Percentiles rank a stretch among this genome's conserved stretches.
Evolutionary conservation across 495 filamentous ascomycete genomes (phyloP).

Genomic region (Penicillium roqueforti): DNA sequence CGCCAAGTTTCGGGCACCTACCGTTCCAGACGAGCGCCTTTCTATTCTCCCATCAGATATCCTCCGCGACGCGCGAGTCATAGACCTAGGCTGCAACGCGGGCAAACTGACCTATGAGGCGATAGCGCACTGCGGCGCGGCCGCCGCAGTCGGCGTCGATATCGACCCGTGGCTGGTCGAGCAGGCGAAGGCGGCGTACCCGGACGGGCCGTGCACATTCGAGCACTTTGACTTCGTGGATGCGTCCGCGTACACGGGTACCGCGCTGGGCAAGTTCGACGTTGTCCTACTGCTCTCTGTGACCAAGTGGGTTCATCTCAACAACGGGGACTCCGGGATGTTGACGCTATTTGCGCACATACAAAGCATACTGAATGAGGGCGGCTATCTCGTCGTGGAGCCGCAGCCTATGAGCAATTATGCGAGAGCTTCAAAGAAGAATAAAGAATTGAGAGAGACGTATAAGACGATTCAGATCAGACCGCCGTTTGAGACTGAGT

Average conservation of each 20-base stretch:
- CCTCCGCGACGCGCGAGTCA: conserved; percentile 26
- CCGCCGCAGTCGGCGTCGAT: conserved; percentile 28
- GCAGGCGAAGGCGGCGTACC: conserved; percentile 27
- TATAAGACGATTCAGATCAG: conserved; percentile 27
- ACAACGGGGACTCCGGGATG: conserved; percentile 28
- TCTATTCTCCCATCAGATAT: conserved; percentile 28
- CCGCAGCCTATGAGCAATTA: conserved; percentile 33
- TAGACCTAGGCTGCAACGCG: conserved; percentile 30
- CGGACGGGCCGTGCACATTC: conserved; percentile 27
- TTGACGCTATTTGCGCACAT: conserved; percentile 26
- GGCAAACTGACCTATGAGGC: conserved; percentile 28
- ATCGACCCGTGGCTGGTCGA: conserved; percentile 30
- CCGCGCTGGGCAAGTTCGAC: conserved; percentile 29
- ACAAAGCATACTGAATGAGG: conserved; percentile 24
- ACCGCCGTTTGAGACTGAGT: conserved; percentile 25
- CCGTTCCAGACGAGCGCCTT: conserved; percentile 27
- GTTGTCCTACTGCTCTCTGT: conserved; percentile 29
- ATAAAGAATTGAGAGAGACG: conserved; percentile 30
- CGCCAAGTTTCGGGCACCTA: conserved; percentile 26
- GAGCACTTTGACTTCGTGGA: conserved; percentile 45
- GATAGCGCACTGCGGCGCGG: conserved; percentile 25
- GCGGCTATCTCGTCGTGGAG: conserved; percentile 27
- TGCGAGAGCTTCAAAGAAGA: conserved; percentile 27
- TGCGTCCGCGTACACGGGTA: conserved; percentile 50
- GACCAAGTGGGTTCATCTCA: conserved; percentile 30